Evolutionary conservation across 495 filamentous ascomycete genomes (phyloP), one percentile per base, ranked within the genome.

Genomic region (Aspergillus affinis): DNA sequence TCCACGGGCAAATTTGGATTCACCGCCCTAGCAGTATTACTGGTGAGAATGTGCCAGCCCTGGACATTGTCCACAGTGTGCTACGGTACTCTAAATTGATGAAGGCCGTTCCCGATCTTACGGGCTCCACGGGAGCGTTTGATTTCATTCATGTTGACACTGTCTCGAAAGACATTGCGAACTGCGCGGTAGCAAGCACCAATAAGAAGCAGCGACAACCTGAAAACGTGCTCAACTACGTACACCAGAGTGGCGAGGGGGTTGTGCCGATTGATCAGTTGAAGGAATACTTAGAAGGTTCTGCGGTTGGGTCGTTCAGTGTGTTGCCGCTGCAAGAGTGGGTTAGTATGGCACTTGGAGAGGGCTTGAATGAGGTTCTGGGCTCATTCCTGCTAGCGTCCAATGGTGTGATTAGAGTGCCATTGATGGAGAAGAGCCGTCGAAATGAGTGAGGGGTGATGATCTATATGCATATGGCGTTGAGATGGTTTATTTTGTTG

Each of bases 1-100:
- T 69, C 29, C 68, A 62, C 0, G 46, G 77, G 18, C 75, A 72
- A 0, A 69, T 76, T 0, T 75, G 51, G 57, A 74, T 81, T 27
- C 78, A 83, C 61, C 71, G 78, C 1, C 71, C 72, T 9, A 19
- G 12, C 47, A 48, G n/a, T 13, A 61, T 67, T 29, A 62, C 56
- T 15, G 66, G 64, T 20, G 53, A 60, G 3, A 47, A 60, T 15
- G 61, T 54, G 9, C 50, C 61, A 4, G 56, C 18, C n/a, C 8
- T 44, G n/a, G 66, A 69, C 27, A 51, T 57, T 18, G 50, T 58
- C 5, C 51, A 59, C n/a, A 60, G 55, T 45, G 6, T 66, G 17
- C 49, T 62, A 15, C 18, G 30, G 18, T 57, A 29, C 55, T 65
- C 62, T 2, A 20, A 17, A 9, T 12, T 45, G 27, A 48, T 65